A percentile compares a stretch with the other conserved stretches of the same genome.
Conservation (phyloP, 176 grass and related monocot species). For the Poa annua region DNA sequence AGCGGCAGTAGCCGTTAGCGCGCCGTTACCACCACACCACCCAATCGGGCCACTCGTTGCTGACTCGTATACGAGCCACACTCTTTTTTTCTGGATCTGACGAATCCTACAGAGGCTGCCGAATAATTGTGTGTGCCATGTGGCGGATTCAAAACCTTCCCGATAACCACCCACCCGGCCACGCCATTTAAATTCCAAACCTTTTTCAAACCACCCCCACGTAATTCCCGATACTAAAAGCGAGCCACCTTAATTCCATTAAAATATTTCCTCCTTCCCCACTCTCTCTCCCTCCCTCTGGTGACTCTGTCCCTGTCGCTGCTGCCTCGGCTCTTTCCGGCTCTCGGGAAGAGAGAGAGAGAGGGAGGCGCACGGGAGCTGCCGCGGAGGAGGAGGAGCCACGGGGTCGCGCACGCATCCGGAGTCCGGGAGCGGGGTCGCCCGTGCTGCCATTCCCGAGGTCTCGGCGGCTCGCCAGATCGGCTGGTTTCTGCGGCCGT, state of each 20-base stretch:
- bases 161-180: not conserved
- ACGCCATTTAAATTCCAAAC: constrained; percentile 52
- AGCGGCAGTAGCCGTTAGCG: constrained; percentile 3
- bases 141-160: constrained; percentile 52
- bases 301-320: constrained; percentile 40
- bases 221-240: constrained; percentile 47
- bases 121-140: constrained; percentile 13
- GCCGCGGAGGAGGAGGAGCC: constrained; percentile 14
- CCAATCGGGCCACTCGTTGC: not conserved
- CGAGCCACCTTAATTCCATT: constrained; percentile 41
- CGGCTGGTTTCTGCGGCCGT: constrained; percentile 8
- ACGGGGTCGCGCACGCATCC: not conserved
- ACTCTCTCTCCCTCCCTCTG: constrained; percentile 7
- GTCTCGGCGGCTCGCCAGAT: constrained; percentile 32
- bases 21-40: constrained; percentile 3
- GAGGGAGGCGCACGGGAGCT: constrained; percentile 22
- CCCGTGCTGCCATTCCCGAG: constrained; percentile 11
- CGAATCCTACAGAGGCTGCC: not conserved
- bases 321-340: not conserved
- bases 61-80: not conserved
- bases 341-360: constrained; percentile 30
- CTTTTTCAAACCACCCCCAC: constrained; percentile 39
- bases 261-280: constrained; percentile 18
- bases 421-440: not conserved
- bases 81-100: constrained; percentile 39